Percentiles rank a stretch among this genome's conserved stretches.
phyloP scores from a whole-genome alignment of 2,329 filamentous ascomycete genomes.

The Cladobotryum protrusum region DNA sequence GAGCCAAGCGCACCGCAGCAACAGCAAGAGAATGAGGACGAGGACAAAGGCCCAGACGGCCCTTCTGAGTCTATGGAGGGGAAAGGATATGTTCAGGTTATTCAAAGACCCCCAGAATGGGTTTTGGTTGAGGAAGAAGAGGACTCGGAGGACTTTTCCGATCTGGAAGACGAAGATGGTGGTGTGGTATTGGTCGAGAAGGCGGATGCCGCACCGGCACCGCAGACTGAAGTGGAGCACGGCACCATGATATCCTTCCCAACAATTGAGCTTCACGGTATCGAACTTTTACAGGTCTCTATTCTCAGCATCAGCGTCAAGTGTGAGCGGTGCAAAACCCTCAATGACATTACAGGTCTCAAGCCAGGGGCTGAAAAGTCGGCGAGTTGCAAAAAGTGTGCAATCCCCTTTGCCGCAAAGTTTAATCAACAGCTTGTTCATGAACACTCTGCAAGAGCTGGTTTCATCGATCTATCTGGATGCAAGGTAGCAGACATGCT shows the following conservation, averaged over 20 bases:
- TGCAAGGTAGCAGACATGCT: slow-evolving; percentile 72
- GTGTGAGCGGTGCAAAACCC: slow-evolving; percentile 71
- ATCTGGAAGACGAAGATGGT: slow-evolving; percentile 33
- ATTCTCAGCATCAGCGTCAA: slow-evolving; percentile 65
- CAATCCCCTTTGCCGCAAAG: slow-evolving; percentile 41
- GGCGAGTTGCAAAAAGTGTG: slow-evolving; percentile 54
- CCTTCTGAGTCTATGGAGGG: slow-evolving; percentile 32
- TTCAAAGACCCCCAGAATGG: slow-evolving; percentile 77
- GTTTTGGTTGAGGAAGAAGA: slow-evolving; percentile 38
- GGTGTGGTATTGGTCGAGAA: slow-evolving; percentile 34
- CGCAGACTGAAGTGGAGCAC: slow-evolving; percentile 42
- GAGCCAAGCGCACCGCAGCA: slow-evolving; percentile 11
- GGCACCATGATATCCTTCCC: slow-evolving; percentile 78
- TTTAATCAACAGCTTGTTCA: slow-evolving; percentile 69
- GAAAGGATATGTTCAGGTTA: slow-evolving; percentile 61
- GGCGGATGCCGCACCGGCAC: neutral
- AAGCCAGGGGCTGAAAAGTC: slow-evolving; percentile 48
- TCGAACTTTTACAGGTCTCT: slow-evolving; percentile 67
- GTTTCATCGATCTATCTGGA: slow-evolving; percentile 70
- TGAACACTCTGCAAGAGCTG: slow-evolving; percentile 64
- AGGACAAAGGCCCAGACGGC: slow-evolving; percentile 8
- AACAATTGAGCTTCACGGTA: slow-evolving; percentile 66
- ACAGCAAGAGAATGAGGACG: slow-evolving; percentile 7
- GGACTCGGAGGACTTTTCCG: slow-evolving; percentile 43
- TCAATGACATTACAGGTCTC: slow-evolving; percentile 62